Evolutionary conservation across 257 asterid genomes (phyloP).

Genomic region (Buddleja alternifolia): DNA sequence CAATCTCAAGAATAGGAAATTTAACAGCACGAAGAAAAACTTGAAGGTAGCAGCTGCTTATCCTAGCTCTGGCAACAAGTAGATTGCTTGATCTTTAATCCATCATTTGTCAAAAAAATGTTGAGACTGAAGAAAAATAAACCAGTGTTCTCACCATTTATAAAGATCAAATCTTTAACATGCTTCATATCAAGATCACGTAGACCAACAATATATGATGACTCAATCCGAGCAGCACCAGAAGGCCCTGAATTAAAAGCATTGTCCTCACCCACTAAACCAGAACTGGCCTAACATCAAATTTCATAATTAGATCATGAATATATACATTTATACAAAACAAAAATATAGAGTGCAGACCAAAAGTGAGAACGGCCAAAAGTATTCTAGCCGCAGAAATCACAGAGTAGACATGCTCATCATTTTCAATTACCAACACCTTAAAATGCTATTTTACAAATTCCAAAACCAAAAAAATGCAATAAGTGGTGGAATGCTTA

Average conservation of each 20-base stretch:
- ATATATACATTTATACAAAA: conserved; percentile 26
- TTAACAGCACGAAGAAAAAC: conserved; percentile 7
- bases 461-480: neutral
- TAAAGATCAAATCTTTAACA: conserved; percentile 79
- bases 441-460: neutral
- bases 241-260: conserved; percentile 60
- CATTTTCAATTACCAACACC: conserved; percentile 29
- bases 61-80: conserved; percentile 22
- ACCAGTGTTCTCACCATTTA: conserved; percentile 72
- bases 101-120: conserved; percentile 20
- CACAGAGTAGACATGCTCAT: conserved; percentile 22
- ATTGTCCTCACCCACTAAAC: conserved; percentile 80
- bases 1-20: conserved; percentile 13
- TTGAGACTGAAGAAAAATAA: conserved; percentile 27
- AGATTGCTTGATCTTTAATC: conserved; percentile 1
- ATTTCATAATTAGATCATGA: conserved; percentile 19
- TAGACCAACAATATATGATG: conserved; percentile 74
- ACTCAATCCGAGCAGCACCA: conserved; percentile 82
- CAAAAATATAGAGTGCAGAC: conserved; percentile 21
- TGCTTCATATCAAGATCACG: conserved; percentile 96
- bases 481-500: neutral
- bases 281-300: conserved; percentile 80
- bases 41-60: neutral
- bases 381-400: conserved; percentile 27
- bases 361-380: conserved; percentile 25